Percentiles rank a stretch among this genome's conserved stretches.
Evolutionary conservation across 1,284 basidiomycete species (phyloP).

Genomic region (Tremellales sp.): DNA sequence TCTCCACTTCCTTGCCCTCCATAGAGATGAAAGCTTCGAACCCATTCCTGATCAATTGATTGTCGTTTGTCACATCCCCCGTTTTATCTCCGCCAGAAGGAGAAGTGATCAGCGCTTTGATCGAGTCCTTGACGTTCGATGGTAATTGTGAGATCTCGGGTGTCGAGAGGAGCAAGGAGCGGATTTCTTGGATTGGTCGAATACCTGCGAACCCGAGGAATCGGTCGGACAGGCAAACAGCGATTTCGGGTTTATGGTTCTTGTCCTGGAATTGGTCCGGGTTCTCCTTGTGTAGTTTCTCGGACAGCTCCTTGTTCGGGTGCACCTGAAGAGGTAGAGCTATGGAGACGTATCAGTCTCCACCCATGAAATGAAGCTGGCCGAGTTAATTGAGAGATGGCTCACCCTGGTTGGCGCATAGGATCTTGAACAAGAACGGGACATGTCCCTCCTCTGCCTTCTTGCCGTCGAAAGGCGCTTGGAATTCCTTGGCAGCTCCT

Average conservation of each 20-base stretch:
- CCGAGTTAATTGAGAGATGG: background rate
- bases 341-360: background rate
- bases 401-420: constrained; percentile 34
- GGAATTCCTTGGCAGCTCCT: constrained; percentile 21
- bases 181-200: constrained; percentile 18
- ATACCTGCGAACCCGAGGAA: constrained; percentile 65
- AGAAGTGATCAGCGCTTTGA: constrained; percentile 10
- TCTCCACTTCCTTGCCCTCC: constrained; percentile 14
- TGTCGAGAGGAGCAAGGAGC: constrained; percentile 10
- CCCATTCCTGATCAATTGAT: constrained; percentile 2
- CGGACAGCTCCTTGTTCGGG: constrained; percentile 33
- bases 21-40: constrained; percentile 16
- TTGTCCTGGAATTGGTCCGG: constrained; percentile 30
- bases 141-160: constrained; percentile 17
- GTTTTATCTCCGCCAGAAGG: too few relatives aligned
- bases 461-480: constrained; percentile 22
- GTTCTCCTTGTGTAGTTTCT: constrained; percentile 30
- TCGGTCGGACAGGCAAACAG: constrained; percentile 72
- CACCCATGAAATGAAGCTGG: too few relatives aligned
- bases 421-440: constrained; percentile 40
- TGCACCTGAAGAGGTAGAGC: constrained; percentile 39
- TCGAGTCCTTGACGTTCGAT: background rate
- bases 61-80: background rate
- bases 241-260: constrained; percentile 75
- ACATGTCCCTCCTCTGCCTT: constrained; percentile 27